Evolutionary conservation across 305 asterid species (phyloP).

Genomic region (Lippia alba): DNA sequence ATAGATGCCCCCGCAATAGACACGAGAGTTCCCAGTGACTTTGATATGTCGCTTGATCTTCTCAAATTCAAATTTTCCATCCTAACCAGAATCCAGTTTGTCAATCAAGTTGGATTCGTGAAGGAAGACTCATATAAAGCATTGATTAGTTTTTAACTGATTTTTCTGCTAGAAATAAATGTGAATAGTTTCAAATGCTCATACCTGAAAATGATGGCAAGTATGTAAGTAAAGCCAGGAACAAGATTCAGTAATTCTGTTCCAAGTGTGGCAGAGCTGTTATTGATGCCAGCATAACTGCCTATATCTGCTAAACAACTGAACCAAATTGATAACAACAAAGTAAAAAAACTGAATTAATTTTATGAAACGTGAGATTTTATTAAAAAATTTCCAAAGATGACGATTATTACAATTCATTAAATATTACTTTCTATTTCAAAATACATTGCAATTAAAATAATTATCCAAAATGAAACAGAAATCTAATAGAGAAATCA

Average conservation of each 20-base stretch:
- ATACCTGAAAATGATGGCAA: constrained; percentile 66
- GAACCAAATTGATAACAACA: constrained; percentile 7
- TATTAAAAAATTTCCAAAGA: not conserved
- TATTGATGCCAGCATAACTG: constrained; percentile 54
- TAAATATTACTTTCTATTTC: not conserved
- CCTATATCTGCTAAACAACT: constrained; percentile 50
- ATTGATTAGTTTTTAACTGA: not conserved
- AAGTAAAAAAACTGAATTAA: too few species aligned
- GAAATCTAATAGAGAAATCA: too few species aligned
- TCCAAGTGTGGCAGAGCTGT: constrained; percentile 67
- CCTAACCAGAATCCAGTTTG: constrained; percentile 29
- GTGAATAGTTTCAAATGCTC: not conserved
- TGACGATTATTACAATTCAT: not conserved
- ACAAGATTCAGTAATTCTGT: constrained; percentile 61
- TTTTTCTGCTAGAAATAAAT: not conserved
- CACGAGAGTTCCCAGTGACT: constrained; percentile 48
- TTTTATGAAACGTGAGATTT: too few species aligned
- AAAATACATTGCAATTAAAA: not conserved
- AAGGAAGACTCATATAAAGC: not conserved
- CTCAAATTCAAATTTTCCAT: constrained; percentile 50
- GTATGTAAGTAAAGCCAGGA: constrained; percentile 65
- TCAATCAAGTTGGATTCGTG: not conserved
- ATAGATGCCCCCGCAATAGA: constrained; percentile 55
- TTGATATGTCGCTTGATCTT: constrained; percentile 43
- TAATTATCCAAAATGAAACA: not conserved